Evolutionary conservation across 169 alveolate species (phyloP).

Genomic region (Plasmodium coatneyi): DNA sequence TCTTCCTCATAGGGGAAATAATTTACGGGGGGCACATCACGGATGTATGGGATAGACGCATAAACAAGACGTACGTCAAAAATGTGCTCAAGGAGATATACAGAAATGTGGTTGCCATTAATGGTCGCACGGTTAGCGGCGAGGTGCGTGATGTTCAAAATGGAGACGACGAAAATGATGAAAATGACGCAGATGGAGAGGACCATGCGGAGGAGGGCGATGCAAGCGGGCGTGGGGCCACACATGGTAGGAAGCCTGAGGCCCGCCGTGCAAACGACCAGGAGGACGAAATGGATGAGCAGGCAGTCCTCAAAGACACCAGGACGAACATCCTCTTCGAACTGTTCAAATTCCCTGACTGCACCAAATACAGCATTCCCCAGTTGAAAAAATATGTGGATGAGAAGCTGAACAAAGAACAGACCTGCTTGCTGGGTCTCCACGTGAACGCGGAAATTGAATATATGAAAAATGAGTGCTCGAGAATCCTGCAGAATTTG

Average conservation of each 20-base stretch:
- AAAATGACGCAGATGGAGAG: neutral
- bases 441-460: conserved; percentile 98
- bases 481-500: conserved; percentile 88
- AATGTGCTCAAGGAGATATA: conserved; percentile 56
- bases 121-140: neutral
- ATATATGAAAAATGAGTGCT: conserved; percentile 92
- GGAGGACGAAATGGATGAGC: conserved; percentile 80
- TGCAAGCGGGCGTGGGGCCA: neutral
- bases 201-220: neutral
- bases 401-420: conserved; percentile 94
- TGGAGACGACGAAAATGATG: neutral
- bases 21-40: conserved; percentile 99
- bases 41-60: conserved; percentile 97
- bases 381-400: conserved; percentile 93
- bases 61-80: conserved; percentile 91
- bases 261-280: neutral
- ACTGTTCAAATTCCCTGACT: conserved; percentile 95
- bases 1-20: conserved; percentile 96
- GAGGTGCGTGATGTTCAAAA: neutral
- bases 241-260: neutral
- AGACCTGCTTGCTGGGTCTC: conserved; percentile 92
- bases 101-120: conserved; percentile 35
- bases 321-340: conserved; percentile 91
- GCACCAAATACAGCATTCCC: conserved; percentile 92
- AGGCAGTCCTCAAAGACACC: conserved; percentile 92